Conservation (phyloP, 495 filamentous ascomycete species). For the Aspergillus leporis region DNA sequence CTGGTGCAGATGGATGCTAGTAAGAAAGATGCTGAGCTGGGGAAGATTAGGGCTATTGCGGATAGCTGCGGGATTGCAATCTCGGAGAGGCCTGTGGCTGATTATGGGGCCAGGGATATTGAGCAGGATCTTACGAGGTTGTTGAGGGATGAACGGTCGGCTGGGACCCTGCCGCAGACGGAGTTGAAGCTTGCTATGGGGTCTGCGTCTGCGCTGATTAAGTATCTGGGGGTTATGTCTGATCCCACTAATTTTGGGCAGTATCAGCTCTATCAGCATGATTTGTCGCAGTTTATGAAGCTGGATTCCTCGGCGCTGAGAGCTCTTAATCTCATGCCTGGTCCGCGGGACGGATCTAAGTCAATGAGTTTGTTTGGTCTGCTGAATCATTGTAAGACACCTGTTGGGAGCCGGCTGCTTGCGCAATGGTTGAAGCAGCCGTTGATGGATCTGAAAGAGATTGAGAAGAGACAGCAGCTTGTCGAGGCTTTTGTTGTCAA, state of each 20-base stretch:
- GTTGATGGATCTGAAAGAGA: slow-evolving; percentile 86
- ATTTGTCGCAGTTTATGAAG: slow-evolving; percentile 97
- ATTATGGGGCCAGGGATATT: slow-evolving; percentile 91
- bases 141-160: slow-evolving; percentile 79
- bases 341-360: slow-evolving; percentile 88
- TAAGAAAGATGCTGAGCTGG: slow-evolving; percentile 83
- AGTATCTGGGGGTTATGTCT: slow-evolving; percentile 88
- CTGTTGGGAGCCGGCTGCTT: slow-evolving; percentile 84
- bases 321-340: slow-evolving; percentile 95
- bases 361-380: slow-evolving; percentile 96
- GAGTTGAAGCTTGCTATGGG: slow-evolving; percentile 98
- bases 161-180: slow-evolving; percentile 79
- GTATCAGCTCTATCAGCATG: slow-evolving; percentile 96
- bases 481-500: slow-evolving; percentile 94
- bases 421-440: slow-evolving; percentile 99
- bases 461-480: slow-evolving; percentile 87
- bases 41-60: slow-evolving; percentile 83
- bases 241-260: slow-evolving; percentile 95
- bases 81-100: slow-evolving; percentile 69
- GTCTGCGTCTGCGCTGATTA: slow-evolving; percentile 88
- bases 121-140: slow-evolving; percentile 90
- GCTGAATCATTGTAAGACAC: slow-evolving; percentile 97
- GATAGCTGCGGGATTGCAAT: slow-evolving; percentile 90
- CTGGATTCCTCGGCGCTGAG: slow-evolving; percentile 92
- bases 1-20: slow-evolving; percentile 73